phyloP scores from a whole-genome alignment of 345 rosid genomes.

The Populus euphratica region DNA sequence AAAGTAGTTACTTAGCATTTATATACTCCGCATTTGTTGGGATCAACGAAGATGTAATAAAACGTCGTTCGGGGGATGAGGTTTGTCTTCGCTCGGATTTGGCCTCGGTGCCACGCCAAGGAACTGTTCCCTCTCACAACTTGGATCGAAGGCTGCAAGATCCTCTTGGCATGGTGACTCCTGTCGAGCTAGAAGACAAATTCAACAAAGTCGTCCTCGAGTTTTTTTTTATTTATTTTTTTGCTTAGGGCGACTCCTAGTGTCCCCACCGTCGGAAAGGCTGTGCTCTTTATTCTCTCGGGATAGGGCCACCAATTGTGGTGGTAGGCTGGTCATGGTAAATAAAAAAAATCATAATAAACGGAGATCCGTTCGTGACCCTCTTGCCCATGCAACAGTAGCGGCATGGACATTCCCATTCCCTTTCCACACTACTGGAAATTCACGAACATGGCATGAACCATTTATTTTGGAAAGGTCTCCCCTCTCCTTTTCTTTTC shows the following conservation, averaged over 20 bases:
- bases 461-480: background rate
- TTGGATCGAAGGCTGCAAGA: background rate
- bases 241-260: background rate
- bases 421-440: background rate
- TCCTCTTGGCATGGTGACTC: background rate
- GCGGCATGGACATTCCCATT: background rate
- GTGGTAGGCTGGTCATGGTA: background rate
- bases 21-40: background rate
- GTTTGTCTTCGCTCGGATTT: background rate
- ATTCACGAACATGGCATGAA: constrained; percentile 25
- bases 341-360: background rate
- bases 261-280: background rate
- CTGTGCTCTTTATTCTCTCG: constrained; percentile 1
- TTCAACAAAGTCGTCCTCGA: background rate
- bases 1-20: too few species aligned
- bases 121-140: background rate
- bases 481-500: background rate
- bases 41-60: background rate
- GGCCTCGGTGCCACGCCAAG: background rate
- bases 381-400: constrained; percentile 18
- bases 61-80: background rate
- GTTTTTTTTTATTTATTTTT: background rate
- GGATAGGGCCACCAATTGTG: background rate
- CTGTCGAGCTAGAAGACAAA: background rate
- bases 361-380: constrained; percentile 19